Percentiles rank a stretch among this genome's conserved stretches.
Evolutionary conservation across 805 yeast genomes (phyloP).

Genomic region (Kazachstania bromeliacearum): DNA sequence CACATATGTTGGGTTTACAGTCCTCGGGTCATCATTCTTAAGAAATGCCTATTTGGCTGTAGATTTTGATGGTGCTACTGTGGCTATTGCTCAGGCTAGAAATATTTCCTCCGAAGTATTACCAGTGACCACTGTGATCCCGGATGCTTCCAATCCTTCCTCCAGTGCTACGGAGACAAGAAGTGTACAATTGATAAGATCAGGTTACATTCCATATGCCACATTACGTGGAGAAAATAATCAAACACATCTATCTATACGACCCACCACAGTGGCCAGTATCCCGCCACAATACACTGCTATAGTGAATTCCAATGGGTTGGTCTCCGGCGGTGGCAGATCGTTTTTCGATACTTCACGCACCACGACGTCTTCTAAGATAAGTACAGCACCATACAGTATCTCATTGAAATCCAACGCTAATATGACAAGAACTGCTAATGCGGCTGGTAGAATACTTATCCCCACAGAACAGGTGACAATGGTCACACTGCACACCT

Average conservation of each 20-base stretch:
- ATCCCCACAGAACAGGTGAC: no score
- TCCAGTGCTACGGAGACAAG: conserved; percentile 1
- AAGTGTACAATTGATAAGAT: conserved; percentile 22
- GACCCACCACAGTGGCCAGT: conserved; percentile 8
- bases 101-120: neutral
- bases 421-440: no score
- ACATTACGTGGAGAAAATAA: conserved; percentile 23
- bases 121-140: neutral
- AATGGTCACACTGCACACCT: no score
- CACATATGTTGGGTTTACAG: conserved; percentile 37
- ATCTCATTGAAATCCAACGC: no score
- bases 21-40: conserved; percentile 53
- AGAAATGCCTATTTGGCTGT: conserved; percentile 48
- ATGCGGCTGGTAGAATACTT: no score
- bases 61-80: conserved; percentile 45
- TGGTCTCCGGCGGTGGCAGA: conserved; percentile 23
- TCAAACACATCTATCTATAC: neutral
- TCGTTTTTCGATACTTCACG: conserved; percentile 26
- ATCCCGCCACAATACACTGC: conserved; percentile 26
- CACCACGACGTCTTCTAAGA: conserved; percentile 8
- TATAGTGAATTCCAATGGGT: conserved; percentile 25
- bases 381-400: conserved; percentile 3
- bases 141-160: neutral
- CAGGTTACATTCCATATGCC: conserved; percentile 47
- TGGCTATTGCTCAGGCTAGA: conserved; percentile 48